These are phyloP conservation scores for Lasiodiplodia sp. DNA, from an alignment of 2,329 filamentous ascomycete genomes.

Conservation along the genomic window DNA sequence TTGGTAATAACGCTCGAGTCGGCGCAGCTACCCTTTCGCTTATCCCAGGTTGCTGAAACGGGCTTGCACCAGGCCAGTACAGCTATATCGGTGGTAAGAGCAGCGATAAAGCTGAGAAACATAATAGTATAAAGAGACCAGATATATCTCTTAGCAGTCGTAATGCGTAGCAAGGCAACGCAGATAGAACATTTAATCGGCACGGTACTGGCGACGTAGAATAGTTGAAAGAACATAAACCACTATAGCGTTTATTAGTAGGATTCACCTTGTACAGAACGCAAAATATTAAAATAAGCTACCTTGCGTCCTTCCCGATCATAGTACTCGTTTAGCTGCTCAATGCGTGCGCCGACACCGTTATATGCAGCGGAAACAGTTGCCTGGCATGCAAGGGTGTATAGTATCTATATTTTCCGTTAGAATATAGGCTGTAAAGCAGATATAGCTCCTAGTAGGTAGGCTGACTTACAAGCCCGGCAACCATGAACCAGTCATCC, in stretches of 20 bases:
- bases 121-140: not conserved
- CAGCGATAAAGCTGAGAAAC: not conserved
- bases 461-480: conserved; percentile 6
- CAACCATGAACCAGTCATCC: conserved; percentile 2
- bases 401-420: too few species aligned
- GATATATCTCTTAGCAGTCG: not conserved
- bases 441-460: not conserved
- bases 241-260: not conserved
- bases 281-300: not conserved
- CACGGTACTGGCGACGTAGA: conserved; percentile 1
- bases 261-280: too few species aligned
- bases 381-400: too few species aligned
- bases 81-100: not conserved
- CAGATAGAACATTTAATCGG: conserved; percentile 20
- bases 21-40: not conserved
- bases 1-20: conserved; percentile 35
- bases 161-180: conserved; percentile 16
- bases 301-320: not conserved
- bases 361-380: conserved; percentile 1
- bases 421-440: not conserved
- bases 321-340: not conserved
- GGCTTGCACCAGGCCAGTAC: conserved; percentile 28
- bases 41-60: conserved; percentile 28
- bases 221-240: not conserved
- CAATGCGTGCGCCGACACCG: not conserved